Evolutionary conservation across 345 rosid species (phyloP), one percentile per base, ranked within the genome.

Genomic region (Dovyalis caffra): DNA sequence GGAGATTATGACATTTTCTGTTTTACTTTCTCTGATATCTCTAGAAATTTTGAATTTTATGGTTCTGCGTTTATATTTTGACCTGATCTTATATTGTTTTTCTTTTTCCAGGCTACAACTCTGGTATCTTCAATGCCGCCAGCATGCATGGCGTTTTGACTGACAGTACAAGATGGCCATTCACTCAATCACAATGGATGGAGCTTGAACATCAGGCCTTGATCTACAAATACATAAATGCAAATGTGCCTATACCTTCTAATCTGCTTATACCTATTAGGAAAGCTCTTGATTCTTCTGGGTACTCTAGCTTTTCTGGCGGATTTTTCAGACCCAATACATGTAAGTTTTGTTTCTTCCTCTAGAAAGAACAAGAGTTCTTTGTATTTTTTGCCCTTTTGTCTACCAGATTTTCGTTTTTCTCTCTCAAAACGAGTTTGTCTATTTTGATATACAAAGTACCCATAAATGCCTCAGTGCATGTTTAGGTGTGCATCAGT

Each of bases 141-240:
- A 72, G 69, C 74, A 70, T 80, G 85, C 86, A 80, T 72, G 89
- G 88, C 66, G 67, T 70, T 45, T 72, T 83, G 45, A 29, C 77
- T 60, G 92, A 87, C 20, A n/a, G n/a, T n/a, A 65, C 78, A 0
- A 81, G 87, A 81, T 91, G 91, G 15, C 86, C 90, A 34, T 90
- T 88, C 37, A 88, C 94, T 49, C 86, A 84, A 60, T 86, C 90
- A 25, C 99, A 95, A 78, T 92, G 97, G 97, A 88, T 88, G 82
- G 99, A 95, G 87, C 83, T 95, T 26, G 97, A 95, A 82, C 97
- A 92, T 76, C 99, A 95, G 81, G 97, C 97, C 14, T 82, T 92
- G 90, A 92, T 95, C 90, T 92, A 87, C 83, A 92, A 91, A 78
- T 90, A 90, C 82, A 85, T 95, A 40, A 85, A 86, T 72, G 88